Evolutionary conservation across 371 early-diverging fungal genomes (phyloP).

Genomic region (Apophysomyces trapeziformis): DNA sequence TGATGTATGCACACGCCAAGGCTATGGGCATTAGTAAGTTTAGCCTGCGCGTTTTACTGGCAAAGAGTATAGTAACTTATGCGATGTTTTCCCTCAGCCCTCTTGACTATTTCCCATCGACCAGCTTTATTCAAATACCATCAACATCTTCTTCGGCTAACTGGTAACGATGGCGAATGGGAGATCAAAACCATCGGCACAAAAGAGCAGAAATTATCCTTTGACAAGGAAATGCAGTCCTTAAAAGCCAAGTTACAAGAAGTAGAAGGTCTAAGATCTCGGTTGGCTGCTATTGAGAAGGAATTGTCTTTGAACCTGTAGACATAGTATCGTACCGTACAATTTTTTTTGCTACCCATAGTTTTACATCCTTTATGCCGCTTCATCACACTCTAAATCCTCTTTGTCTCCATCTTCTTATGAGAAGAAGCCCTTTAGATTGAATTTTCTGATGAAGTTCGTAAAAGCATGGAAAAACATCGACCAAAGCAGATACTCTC

Average conservation of each 20-base stretch:
- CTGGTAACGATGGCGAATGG: conserved; percentile 80
- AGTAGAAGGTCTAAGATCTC: conserved; percentile 68
- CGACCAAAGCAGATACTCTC: no score
- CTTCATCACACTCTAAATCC: neutral
- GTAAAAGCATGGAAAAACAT: no score
- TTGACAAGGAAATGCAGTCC: conserved; percentile 80
- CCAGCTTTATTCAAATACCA: conserved; percentile 91
- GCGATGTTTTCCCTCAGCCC: conserved; percentile 34
- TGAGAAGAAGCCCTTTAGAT: neutral
- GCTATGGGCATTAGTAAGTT: conserved; percentile 75
- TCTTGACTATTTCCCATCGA: conserved; percentile 90
- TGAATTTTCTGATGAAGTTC: neutral
- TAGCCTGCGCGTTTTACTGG: neutral
- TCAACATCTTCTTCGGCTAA: conserved; percentile 69
- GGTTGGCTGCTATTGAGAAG: conserved; percentile 70
- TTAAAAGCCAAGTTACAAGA: conserved; percentile 77
- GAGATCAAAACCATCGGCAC: conserved; percentile 79
- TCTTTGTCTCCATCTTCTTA: conserved; percentile 1
- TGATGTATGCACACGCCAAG: conserved; percentile 91
- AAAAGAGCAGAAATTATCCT: conserved; percentile 75
- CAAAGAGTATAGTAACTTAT: neutral
- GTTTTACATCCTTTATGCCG: neutral
- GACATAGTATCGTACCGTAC: neutral
- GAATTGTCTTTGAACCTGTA: conserved; percentile 58
- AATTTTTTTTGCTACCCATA: neutral